Base-by-base conservation (phyloP, 108 stramenopile genomes). In the Stephanodiscus minutulus region DNA sequence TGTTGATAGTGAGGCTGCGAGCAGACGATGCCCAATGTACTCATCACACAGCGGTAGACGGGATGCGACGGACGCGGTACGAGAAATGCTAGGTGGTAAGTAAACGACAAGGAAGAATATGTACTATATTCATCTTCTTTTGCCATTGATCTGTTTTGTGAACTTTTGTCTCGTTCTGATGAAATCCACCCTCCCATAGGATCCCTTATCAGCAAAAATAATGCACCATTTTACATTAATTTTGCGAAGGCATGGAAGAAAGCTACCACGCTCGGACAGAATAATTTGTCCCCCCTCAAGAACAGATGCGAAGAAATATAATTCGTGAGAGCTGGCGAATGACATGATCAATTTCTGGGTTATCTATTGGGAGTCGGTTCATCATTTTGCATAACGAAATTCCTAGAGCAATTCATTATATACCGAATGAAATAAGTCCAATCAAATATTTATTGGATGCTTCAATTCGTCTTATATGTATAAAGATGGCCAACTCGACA, bases 241-340 rank as follows among this genome's bases (percentile, higher is more conserved):
- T 81, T 76, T 61, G 47, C 53, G 9, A 31, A 0, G 24, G 79
- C 79, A 35, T 81, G 79, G 79, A 62, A 37, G 37, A 81, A 81
- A 64, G 70, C 75, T 27, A 81, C 79, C 2, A 72, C 70, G 12
- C 56, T 59, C 25, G 79, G 79, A 7, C 73, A 67, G 35, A 39
- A 73, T 28, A 67, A 61, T 48, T 48, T 78, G 55, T 39, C 31
- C 2, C 66, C 54, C 37, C 50, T 68, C 11, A 35, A 37, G 0
- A 36, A 37, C 1, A 59, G 10, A n/a, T 59, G 58, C 36, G 31
- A 59, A 59, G 33, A 31, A 5, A 2, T 37, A 7, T 59, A 59
- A 18, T 59, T 31, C 31, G 24, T 48, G 31, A 4, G 2, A 9
- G 39, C 39, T 4, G 39, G 39, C 8, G 11, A 41, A 41, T 8